Evolutionary conservation across 176 grass and related monocot species (phyloP), one percentile per base, ranked within the genome.

Genomic region (Poa annua): DNA sequence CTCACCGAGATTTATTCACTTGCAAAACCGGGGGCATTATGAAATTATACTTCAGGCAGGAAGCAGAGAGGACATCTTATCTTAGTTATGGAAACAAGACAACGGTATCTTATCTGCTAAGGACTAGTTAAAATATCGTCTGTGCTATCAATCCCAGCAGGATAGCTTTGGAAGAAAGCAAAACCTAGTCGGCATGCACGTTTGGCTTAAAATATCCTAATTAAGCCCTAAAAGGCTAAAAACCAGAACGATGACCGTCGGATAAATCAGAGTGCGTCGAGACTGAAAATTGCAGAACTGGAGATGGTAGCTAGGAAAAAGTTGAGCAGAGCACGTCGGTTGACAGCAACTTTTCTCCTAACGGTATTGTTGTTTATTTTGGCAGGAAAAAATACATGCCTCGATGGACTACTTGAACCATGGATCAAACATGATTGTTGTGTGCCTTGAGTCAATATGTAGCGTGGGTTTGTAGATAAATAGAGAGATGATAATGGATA

Each of bases 21-120:
- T 29, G 52, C 16, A 9, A 84, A 83, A 61, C 78, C 24, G 0
- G 7, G 42, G 62, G 61, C 32, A 82, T 3, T 76, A 73, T 45
- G 5, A 80, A 67, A 79, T 62, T 74, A 77, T 47, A 16, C 72
- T 66, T n/a, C 8, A 47, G 36, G 25, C 70, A 20, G 8, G 55
- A 66, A 33, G 51, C 74, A 79, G 15, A 66, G 76, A 42, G 41
- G 47, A 82, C 78, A 63, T 3, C 79, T 78, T 86, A 81, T 86
- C 88, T 65, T 12, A 38, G 32, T 77, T 86, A 85, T 86, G 72
- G 72, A 36, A 39, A 33, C 45, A 16, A 47, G 9, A 12, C 16
- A 74, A 79, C 64, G 36, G 11, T 83, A 83, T 78, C 79, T 66
- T 83, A 83, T 86, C 74, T 66, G 20, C 48, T 67, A 16, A 41